Evolutionary conservation across 257 asterid genomes (phyloP).

Genomic region (Scutellaria minor): DNA sequence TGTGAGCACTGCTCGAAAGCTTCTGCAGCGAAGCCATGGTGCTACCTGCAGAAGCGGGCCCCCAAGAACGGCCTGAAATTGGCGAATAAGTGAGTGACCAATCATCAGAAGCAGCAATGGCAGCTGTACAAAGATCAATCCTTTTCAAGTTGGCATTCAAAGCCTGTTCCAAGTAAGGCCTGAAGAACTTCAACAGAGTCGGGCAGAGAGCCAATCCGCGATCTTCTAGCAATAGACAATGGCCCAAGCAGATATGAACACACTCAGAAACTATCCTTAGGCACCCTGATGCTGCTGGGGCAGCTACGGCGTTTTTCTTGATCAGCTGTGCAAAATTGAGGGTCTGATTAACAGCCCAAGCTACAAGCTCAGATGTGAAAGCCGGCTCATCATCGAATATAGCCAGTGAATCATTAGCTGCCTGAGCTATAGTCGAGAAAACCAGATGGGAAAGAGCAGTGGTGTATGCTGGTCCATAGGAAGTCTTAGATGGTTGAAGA

Average conservation of each 20-base stretch:
- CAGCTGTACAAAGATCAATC: slow-evolving; percentile 77
- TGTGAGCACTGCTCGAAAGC: slow-evolving; percentile 84
- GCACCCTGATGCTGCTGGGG: slow-evolving; percentile 87
- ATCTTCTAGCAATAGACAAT: slow-evolving; percentile 75
- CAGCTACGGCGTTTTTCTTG: slow-evolving; percentile 68
- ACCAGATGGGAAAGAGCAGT: slow-evolving; percentile 80
- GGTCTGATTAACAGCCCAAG: slow-evolving; percentile 80
- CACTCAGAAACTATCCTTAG: slow-evolving; percentile 82
- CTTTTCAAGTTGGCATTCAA: slow-evolving; percentile 65
- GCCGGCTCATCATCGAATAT: slow-evolving; percentile 88
- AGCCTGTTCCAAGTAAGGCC: slow-evolving; percentile 83
- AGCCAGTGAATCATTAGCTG: slow-evolving; percentile 72
- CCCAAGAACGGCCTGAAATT: slow-evolving; percentile 63
- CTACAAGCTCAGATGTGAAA: slow-evolving; percentile 80
- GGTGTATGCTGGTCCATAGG: slow-evolving; percentile 71
- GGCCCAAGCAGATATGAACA: slow-evolving; percentile 78
- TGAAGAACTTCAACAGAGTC: slow-evolving; percentile 63
- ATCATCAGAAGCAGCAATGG: slow-evolving; percentile 86
- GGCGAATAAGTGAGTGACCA: slow-evolving; percentile 72
- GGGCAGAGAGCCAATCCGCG: slow-evolving; percentile 90
- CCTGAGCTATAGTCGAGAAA: slow-evolving; percentile 86
- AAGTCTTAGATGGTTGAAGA: slow-evolving; percentile 58
- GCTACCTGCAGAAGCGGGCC: slow-evolving; percentile 47
- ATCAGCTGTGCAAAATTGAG: slow-evolving; percentile 63
- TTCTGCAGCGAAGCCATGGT: slow-evolving; percentile 58